Evolutionary conservation across 805 yeast species (phyloP), one percentile per base, ranked within the genome.

Genomic region (Hanseniaspora guilliermondii): DNA sequence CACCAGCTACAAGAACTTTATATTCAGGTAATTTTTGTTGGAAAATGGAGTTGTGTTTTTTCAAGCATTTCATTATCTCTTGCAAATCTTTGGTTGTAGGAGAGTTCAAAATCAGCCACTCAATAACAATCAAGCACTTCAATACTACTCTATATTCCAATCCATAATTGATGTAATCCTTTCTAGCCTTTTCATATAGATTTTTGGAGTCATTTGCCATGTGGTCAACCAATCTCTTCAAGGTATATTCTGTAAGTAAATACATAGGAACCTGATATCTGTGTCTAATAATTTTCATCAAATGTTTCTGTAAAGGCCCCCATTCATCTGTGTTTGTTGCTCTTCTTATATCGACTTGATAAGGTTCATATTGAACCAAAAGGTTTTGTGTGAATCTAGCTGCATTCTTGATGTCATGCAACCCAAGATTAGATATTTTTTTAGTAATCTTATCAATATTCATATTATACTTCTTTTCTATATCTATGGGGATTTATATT

Each of bases 251-350:
- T 16, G 63, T 63, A 58, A 61, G 64, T 58, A 61, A 57, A 48
- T 60, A 69, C 58, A 60, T 57, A 21, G 64, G 70, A 7, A 59
- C 70, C 57, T 60, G 67, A 46, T 59, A 63, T 55, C 63, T 58
- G 53, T 62, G 61, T 52, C 64, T 61, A 56, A 61, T 33, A 11
- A 70, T 67, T 53, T 70, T 71, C 37, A 64, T 64, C 58, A 73
- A 60, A 57, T 75, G 76, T 41, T 68, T 66, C 5, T 73, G 65
- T 0, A 77, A 71, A 4, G 79, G 79, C 1, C 79, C 79, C 79
- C 79, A 76, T 6, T 73, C 60, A 59, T 76, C 79, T 4, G 77
- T 75, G 49, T 74, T 76, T 16, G 78, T 75, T 6, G 77, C 72
- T 53, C 72, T 71, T 49, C 77, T 63, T 4, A 75, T 66, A 57